Base-by-base conservation (phyloP, 2,329 filamentous ascomycete genomes). In the Amauroascus niger region DNA sequence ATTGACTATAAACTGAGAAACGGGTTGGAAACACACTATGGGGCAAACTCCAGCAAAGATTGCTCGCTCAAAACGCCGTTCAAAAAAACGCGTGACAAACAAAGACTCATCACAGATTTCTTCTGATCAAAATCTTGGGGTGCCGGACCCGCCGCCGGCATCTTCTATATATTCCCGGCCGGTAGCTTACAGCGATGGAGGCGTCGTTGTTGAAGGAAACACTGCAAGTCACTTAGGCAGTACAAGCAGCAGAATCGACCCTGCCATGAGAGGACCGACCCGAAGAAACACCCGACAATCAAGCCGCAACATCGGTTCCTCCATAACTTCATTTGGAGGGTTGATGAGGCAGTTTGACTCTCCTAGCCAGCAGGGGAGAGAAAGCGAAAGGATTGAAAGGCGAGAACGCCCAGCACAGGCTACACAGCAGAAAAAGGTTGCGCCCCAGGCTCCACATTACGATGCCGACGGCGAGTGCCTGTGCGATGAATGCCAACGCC, bases 81-180 rank as follows among this genome's bases (percentile, higher is more conserved):
- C 41, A 30, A 14, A 20, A 26, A 45, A 28, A 6, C 3, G 16
- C 2, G 4, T 7, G 24, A 45, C 22, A 24, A 39, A n/a, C 33
- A 49, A 3, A 49, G 3, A 26, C 13, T 7, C 46, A 18, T 9
- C 18, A 40, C 32, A 24, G 2, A 18, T 18, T 35, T 22, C 45
- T 20, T 6, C 32, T 16, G 33, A 18, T 32, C 9, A 4, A 9
- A 33, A 16, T 22, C 7, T 13, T 16, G 11, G n/a, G 24, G 13
- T 18, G 22, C 35, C 35, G 16, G 24, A 49, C 14, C 22, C 35
- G 1, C 33, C 35, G n/a, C 52, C 52, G 16, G 8, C 45, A 11
- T 54, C 52, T 2, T 54, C 52, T 33, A 37, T 54, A 48, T 54
- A 54, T 44, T 54, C 44, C 6, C 52, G 45, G 16, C 26, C 44